Evolutionary conservation across 2,329 filamentous ascomycete genomes (phyloP).

Genomic region (Balansia obtecta): DNA sequence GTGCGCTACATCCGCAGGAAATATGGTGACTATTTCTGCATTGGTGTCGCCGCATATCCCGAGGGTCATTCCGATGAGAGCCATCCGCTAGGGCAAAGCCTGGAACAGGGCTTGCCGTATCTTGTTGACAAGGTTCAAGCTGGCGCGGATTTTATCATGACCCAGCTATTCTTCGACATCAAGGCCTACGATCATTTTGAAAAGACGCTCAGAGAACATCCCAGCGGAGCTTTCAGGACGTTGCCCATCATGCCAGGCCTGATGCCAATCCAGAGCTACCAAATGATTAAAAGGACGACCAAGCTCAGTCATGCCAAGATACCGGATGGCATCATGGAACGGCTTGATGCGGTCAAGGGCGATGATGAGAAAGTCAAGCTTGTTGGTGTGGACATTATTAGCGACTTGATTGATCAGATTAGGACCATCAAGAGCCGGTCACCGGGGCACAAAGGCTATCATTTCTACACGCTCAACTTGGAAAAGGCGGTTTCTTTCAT

Average conservation of each 20-base stretch:
- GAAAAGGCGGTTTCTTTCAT: slow-evolving; percentile 95
- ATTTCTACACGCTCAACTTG: slow-evolving; percentile 94
- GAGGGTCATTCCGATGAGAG: slow-evolving; percentile 91
- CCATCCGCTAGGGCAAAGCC: slow-evolving; percentile 55
- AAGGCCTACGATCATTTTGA: slow-evolving; percentile 75
- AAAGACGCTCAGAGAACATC: slow-evolving; percentile 60
- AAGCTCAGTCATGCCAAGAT: slow-evolving; percentile 87
- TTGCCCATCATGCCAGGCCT: slow-evolving; percentile 88
- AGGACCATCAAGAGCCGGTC: slow-evolving; percentile 48
- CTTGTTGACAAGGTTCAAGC: slow-evolving; percentile 83
- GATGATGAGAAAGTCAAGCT: slow-evolving; percentile 75
- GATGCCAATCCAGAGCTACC: slow-evolving; percentile 96
- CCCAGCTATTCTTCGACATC: slow-evolving; percentile 90
- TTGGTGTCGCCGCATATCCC: slow-evolving; percentile 89
- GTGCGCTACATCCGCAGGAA: slow-evolving; percentile 77
- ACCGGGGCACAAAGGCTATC: slow-evolving; percentile 63
- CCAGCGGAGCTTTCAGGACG: slow-evolving; percentile 72
- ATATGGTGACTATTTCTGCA: slow-evolving; percentile 90
- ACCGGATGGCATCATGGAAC: slow-evolving; percentile 55
- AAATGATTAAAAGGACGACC: slow-evolving; percentile 85
- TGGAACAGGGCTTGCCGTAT: slow-evolving; percentile 76
- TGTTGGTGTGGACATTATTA: slow-evolving; percentile 69
- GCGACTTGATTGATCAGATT: slow-evolving; percentile 71
- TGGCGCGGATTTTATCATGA: slow-evolving; percentile 97
- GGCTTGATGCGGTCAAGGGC: slow-evolving; percentile 59